These are phyloP conservation scores for Cyberlindnera japonica DNA, from an alignment of 805 yeast genomes.

Conservation along the genomic window DNA sequence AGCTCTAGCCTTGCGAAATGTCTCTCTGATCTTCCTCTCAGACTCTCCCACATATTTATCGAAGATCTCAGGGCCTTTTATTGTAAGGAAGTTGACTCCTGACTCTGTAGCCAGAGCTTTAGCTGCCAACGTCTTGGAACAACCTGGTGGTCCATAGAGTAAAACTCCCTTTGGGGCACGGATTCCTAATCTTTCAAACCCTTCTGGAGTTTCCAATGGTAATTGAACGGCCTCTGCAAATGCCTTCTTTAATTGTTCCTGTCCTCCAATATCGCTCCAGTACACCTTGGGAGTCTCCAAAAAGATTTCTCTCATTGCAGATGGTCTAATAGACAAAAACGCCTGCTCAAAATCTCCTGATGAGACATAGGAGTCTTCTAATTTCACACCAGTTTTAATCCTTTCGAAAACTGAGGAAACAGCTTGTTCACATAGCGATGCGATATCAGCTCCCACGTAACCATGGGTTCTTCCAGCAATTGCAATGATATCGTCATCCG, in stretches of 20 bases:
- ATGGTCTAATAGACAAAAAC: conserved; percentile 78
- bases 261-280: conserved; percentile 97
- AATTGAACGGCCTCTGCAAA: conserved; percentile 87
- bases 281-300: conserved; percentile 90
- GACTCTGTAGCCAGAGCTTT: conserved; percentile 95
- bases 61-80: conserved; percentile 94
- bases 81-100: conserved; percentile 89
- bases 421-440: conserved; percentile 83
- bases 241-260: conserved; percentile 73
- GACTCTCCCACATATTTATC: conserved; percentile 96
- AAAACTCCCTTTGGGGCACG: conserved; percentile 90
- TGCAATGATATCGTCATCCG: conserved; percentile 49
- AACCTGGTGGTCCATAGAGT: conserved; percentile 97
- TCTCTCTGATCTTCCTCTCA: conserved; percentile 88
- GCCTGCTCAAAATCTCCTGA: conserved; percentile 71
- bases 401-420: conserved; percentile 79
- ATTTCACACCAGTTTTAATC: conserved; percentile 25
- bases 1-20: conserved; percentile 89
- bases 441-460: conserved; percentile 93
- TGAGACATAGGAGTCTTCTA: conserved; percentile 21
- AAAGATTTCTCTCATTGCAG: conserved; percentile 95
- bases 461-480: conserved; percentile 88
- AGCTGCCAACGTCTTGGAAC: conserved; percentile 92
- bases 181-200: conserved; percentile 76
- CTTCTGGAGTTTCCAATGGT: conserved; percentile 78